Conservation (phyloP, 2,329 filamentous ascomycete genomes). For the Penicillium paneum region DNA sequence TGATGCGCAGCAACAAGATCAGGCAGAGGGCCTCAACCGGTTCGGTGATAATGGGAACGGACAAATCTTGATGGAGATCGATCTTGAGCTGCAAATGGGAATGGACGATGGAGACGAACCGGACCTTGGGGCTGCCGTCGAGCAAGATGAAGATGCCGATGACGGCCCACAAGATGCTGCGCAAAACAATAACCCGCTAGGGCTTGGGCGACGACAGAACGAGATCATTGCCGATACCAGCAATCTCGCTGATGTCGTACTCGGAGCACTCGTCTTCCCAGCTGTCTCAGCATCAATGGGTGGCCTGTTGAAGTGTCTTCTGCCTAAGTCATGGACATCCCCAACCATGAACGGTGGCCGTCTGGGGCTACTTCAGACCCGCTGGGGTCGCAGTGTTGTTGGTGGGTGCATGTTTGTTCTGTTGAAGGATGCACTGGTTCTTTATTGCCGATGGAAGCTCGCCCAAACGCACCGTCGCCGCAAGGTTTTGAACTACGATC, state of each 20-base stretch:
- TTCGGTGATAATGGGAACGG: slow-evolving; percentile 35
- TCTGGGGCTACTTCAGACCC: slow-evolving; percentile 70
- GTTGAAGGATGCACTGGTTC: slow-evolving; percentile 64
- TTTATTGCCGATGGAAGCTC: slow-evolving; percentile 55
- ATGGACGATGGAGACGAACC: slow-evolving; percentile 46
- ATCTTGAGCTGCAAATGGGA: slow-evolving; percentile 51
- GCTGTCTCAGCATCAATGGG: slow-evolving; percentile 76
- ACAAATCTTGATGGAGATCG: slow-evolving; percentile 48
- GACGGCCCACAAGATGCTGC: slow-evolving; percentile 27
- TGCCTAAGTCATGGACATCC: slow-evolving; percentile 66
- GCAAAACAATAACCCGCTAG: slow-evolving; percentile 26
- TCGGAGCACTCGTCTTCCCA: slow-evolving; percentile 75
- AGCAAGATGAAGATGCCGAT: slow-evolving; percentile 20
- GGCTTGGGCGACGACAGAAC: slow-evolving; percentile 42
- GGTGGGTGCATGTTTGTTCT: slow-evolving; percentile 88
- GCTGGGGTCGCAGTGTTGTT: slow-evolving; percentile 84
- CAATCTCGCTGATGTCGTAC: slow-evolving; percentile 57
- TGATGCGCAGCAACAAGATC: slow-evolving; percentile 35
- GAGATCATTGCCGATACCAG: slow-evolving; percentile 54
- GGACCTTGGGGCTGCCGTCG: slow-evolving; percentile 25
- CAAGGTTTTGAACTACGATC: slow-evolving; percentile 48
- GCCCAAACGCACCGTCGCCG: slow-evolving; percentile 48
- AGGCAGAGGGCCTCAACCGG: slow-evolving; percentile 29
- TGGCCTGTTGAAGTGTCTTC: slow-evolving; percentile 63
- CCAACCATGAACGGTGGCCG: slow-evolving; percentile 41